Percentiles rank a stretch among this genome's conserved stretches.
phyloP scores from a whole-genome alignment of 129 eudicot species.

The Erigeron canadensis region DNA sequence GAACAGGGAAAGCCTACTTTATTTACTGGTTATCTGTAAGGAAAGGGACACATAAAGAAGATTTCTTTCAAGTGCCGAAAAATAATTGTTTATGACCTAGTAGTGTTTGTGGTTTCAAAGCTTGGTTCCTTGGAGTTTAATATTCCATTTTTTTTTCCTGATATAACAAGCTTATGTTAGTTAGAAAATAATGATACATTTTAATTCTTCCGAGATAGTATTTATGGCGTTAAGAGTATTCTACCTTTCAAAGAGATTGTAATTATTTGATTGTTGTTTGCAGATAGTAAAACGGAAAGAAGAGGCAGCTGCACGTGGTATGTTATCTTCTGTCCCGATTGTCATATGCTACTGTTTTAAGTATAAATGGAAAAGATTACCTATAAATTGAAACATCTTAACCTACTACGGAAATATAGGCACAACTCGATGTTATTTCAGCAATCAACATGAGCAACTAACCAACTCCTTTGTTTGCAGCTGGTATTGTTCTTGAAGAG shows the following conservation, averaged over 20 bases:
- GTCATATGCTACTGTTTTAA: not conserved
- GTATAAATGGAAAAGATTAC: constrained; percentile 5
- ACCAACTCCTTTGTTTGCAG: constrained; percentile 47
- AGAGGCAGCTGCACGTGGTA: constrained; percentile 94
- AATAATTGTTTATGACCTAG: too few relatives aligned
- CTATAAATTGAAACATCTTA: not conserved
- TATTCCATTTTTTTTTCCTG: too few relatives aligned
- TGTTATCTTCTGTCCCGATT: constrained; percentile 3
- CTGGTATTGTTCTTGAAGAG: constrained; percentile 97
- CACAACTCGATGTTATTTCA: not conserved
- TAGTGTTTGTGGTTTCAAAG: too few relatives aligned
- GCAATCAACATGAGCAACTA: constrained; percentile 19
- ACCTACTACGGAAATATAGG: not conserved
- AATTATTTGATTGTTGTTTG: constrained; percentile 34
- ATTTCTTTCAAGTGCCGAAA: too few relatives aligned
- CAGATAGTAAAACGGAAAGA: constrained; percentile 85
- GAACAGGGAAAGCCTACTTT: too few relatives aligned
- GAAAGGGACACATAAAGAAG: too few relatives aligned
- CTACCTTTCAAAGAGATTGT: not conserved
- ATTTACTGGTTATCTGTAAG: too few relatives aligned
- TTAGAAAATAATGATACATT: not conserved
- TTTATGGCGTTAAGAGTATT: not conserved
- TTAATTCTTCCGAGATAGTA: constrained; percentile 2
- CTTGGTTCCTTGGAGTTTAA: too few relatives aligned
- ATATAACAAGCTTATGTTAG: not conserved